Base-by-base conservation (phyloP, 805 yeast genomes). In the Candida nemodendra region DNA sequence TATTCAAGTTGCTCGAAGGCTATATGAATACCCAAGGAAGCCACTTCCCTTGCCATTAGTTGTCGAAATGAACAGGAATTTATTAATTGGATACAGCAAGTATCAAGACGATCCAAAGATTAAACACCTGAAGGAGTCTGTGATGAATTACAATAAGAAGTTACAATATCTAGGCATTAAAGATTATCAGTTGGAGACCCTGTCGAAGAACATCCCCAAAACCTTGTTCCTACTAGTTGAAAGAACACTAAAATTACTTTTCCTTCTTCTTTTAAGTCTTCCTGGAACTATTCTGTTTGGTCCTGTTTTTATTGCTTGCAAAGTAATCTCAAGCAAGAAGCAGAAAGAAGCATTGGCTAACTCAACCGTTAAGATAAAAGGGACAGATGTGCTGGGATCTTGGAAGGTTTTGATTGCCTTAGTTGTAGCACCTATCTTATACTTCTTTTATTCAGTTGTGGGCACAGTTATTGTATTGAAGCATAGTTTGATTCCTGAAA, bases 401-500 rank as follows among this genome's bases (percentile, higher is more conserved):
- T 91, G 99, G 99, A 91, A 91, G 62, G 81, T 91, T 18, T 67
- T 91, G 41, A 85, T 91, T 34, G 85, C 93, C 12, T 72, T 91
- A 72, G 93, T 87, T 12, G 65, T 85, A 32, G 93, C 97, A 0
- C 99, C 99, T 0, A 59, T 84, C 14, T 68, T 91, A 24, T 91
- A 91, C 65, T 76, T 81, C 30, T 64, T 81, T 40, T 93, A 93
- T 63, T 90, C 97, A 0, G 51, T 77, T 3, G 44, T 83, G 9
- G 81, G 86, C 11, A 53, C 61, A 9, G 42, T 34, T 21, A 18
- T 64, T 4, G 30, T 51, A 5, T 32, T 43, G 22, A 53, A 39
- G 21, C 56, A 53, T 29, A 19, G 43, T 2, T 14, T 51, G 13
- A 32, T 51, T 6, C 54, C 54, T 24, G 37, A 13, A 7, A 27